Evolutionary conservation across 2,329 filamentous ascomycete genomes (phyloP).

Genomic region (Pseudocercospora fijiensis): DNA sequence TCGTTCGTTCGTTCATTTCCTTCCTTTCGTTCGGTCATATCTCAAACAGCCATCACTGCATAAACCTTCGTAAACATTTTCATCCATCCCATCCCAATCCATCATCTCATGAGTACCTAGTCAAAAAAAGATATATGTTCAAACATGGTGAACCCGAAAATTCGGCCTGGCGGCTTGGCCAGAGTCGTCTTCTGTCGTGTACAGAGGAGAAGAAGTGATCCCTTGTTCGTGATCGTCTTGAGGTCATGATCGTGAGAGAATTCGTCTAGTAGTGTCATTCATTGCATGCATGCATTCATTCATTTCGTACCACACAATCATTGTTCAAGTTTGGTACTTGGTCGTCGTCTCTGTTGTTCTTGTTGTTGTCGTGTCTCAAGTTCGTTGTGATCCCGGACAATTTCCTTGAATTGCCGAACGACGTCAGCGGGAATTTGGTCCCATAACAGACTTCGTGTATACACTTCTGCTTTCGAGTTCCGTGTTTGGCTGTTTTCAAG

Average conservation of each 20-base stretch:
- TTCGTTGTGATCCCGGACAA: constrained; percentile 65
- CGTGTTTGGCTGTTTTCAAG: constrained; percentile 63
- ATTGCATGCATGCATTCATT: constrained; percentile 12
- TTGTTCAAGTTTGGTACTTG: constrained; percentile 23
- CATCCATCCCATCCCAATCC: neutral
- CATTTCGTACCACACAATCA: constrained; percentile 12
- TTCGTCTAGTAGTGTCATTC: constrained; percentile 15
- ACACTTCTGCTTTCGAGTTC: constrained; percentile 71
- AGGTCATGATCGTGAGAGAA: constrained; percentile 17
- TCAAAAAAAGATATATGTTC: constrained; percentile 11
- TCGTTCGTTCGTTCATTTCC: neutral
- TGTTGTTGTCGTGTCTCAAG: constrained; percentile 32
- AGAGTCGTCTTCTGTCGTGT: constrained; percentile 24
- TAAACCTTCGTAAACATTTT: constrained; percentile 12
- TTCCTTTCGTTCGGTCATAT: constrained; percentile 6
- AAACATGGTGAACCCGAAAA: constrained; percentile 13
- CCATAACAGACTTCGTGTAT: constrained; percentile 89
- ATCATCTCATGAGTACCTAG: constrained; percentile 3
- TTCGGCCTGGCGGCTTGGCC: constrained; percentile 17
- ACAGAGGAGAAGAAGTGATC: constrained; percentile 12
- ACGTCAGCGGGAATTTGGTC: constrained; percentile 91
- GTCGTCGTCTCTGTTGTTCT: constrained; percentile 14
- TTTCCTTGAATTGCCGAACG: constrained; percentile 86
- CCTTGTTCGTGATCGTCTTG: constrained; percentile 9
- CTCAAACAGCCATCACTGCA: constrained; percentile 19